Conservation (phyloP, 164 flowering plant species). For the Tetrastigma voinierianum region DNA sequence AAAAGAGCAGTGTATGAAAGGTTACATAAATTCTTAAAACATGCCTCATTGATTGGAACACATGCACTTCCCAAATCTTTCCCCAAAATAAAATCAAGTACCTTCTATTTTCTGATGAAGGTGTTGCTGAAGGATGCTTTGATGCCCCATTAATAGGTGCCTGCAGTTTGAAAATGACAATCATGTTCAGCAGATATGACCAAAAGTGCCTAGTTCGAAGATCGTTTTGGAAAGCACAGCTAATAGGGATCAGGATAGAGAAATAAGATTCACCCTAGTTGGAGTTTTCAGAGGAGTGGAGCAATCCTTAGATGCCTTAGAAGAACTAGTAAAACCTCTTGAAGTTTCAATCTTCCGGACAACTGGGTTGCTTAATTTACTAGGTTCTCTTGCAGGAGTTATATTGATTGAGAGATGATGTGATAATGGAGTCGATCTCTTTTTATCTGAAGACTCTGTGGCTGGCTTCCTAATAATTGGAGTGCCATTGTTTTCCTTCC, state of each 20-base stretch:
- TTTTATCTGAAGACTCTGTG: slow-evolving; percentile 19
- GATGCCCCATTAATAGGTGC: slow-evolving; percentile 14
- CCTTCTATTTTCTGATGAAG: slow-evolving; percentile 46
- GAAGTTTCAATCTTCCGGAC: slow-evolving; percentile 28
- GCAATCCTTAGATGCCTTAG: slow-evolving; percentile 27
- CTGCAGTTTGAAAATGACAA: slow-evolving; percentile 23
- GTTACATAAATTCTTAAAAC: background rate
- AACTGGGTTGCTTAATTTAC: slow-evolving; percentile 20
- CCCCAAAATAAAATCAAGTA: slow-evolving; percentile 1
- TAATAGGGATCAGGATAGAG: background rate
- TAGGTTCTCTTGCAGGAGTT: slow-evolving; percentile 34
- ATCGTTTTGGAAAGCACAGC: background rate
- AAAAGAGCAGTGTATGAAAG: background rate
- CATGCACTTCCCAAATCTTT: background rate
- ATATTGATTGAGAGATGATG: slow-evolving; percentile 23
- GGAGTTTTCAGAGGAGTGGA: slow-evolving; percentile 47
- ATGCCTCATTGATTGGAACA: background rate
- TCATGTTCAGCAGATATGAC: slow-evolving; percentile 1
- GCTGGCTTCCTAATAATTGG: slow-evolving; percentile 28
- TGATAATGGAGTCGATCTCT: slow-evolving; percentile 36
- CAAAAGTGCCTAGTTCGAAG: background rate
- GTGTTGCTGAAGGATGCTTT: slow-evolving; percentile 34
- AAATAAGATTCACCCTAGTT: slow-evolving; percentile 18
- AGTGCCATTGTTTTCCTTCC: slow-evolving; percentile 29
- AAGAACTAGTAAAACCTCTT: slow-evolving; percentile 23